Base-by-base conservation (phyloP, 371 early-diverging fungal species). In the Mortierella sp. region DNA sequence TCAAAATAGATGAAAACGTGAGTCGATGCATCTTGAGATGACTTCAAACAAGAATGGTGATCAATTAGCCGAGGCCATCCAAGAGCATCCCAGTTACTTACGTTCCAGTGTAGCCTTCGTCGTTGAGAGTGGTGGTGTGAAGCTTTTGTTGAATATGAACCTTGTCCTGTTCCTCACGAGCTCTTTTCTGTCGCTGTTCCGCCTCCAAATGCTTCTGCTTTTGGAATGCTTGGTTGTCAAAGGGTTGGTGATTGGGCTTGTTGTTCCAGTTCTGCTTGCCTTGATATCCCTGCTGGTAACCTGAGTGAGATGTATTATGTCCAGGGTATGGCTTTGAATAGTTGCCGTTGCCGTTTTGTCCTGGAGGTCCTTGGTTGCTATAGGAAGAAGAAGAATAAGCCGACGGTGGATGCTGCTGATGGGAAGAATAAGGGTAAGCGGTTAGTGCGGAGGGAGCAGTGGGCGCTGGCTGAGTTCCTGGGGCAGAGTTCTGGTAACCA, bases 201-300 rank as follows among this genome's bases (percentile, higher is more conserved):
- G 79, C 76, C 53, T 83, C 83, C 28, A 69, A 59, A 50, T 83
- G 83, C 72, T 83, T 83, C 53, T 76, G 79, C 59, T 55, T 79
- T 76, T 83, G 83, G 73, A 83, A 83, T 10, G 79, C 83, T 43
- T 83, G 76, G 37, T 79, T 64, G 69, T 83, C 83, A 73, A 83
- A 83, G 26, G 73, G 44, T 51, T 77, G 43, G 46, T 70, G 26
- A 46, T 75, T 70, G 51, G 40, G 53, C 61, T 70, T 67, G 55
- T 24, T 37, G 64, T 50, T 37, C 37, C 40, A 53, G 51, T 44
- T 43, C 19, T 51, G 69, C 53, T 76, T 80, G 50, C 77, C 77
- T 24, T 80, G 70, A 28, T 72, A 44, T 26, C 74, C 79, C 37
- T 69, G 50, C 10, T 50, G 31, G 50, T 75, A 69, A 46, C 61